These are phyloP conservation scores for Phytophthora agathidicida DNA, from an alignment of 352 stramenopile genomes.

Conservation along the genomic window DNA sequence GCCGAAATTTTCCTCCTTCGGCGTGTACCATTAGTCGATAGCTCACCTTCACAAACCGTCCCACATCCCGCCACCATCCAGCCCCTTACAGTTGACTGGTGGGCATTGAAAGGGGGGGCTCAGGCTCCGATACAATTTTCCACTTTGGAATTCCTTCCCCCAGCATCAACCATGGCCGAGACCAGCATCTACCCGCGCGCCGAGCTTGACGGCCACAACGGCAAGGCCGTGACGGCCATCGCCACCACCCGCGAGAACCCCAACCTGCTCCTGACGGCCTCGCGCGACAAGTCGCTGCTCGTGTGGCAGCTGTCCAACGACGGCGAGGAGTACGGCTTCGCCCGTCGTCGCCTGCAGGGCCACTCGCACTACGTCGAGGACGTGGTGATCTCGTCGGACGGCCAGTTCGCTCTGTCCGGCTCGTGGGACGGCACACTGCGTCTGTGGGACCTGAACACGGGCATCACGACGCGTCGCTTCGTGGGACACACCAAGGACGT, in stretches of 20 bases:
- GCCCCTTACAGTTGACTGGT: constrained; percentile 13
- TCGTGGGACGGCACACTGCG: constrained; percentile 99
- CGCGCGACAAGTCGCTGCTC: constrained; percentile 96
- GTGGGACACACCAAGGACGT: constrained; percentile 99
- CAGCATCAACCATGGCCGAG: constrained; percentile 66
- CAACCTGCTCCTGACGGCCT: constrained; percentile 98
- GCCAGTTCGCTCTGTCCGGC: constrained; percentile 98
- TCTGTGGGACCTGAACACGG: constrained; percentile 99
- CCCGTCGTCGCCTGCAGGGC: constrained; percentile 95
- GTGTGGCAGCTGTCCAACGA: constrained; percentile 93
- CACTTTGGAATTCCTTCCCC: constrained; percentile 38
- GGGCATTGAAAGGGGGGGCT: constrained; percentile 5
- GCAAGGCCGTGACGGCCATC: constrained; percentile 93
- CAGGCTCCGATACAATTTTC: no score
- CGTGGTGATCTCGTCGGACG: constrained; percentile 99
- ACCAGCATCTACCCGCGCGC: constrained; percentile 89
- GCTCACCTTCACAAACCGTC: no score
- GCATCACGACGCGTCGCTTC: constrained; percentile 98
- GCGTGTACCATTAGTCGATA: no score
- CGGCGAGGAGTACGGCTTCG: constrained; percentile 98
- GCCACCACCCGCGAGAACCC: constrained; percentile 99
- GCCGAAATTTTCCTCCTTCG: not conserved
- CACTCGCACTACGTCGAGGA: constrained; percentile 99
- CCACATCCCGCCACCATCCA: no score
- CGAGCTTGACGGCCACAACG: constrained; percentile 89